These are phyloP conservation scores for Saraca asoca DNA, from an alignment of 331 rosid species.

Conservation along the genomic window DNA sequence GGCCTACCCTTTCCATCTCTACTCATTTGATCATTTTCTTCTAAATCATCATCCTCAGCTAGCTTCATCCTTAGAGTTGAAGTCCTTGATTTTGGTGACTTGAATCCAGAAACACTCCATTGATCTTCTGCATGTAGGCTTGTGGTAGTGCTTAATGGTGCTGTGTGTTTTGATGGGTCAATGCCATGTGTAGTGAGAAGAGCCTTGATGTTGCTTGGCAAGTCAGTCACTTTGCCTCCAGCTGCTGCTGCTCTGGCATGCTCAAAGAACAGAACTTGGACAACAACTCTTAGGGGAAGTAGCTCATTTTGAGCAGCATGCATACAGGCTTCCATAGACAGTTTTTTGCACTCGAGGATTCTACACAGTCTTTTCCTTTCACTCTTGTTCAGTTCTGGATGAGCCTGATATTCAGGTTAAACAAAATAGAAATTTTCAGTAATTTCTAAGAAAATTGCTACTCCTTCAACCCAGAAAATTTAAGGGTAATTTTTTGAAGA, in stretches of 20 bases:
- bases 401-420: constrained; percentile 64
- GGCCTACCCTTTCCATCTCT: constrained; percentile 55
- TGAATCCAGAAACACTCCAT: constrained; percentile 83
- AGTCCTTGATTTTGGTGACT: constrained; percentile 75
- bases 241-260: constrained; percentile 83
- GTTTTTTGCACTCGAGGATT: constrained; percentile 88
- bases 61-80: constrained; percentile 90
- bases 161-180: constrained; percentile 73
- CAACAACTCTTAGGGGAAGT: constrained; percentile 87
- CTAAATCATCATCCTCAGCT: constrained; percentile 76
- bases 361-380: constrained; percentile 92
- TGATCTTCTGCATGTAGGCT: constrained; percentile 71
- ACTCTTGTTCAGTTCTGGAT: constrained; percentile 83
- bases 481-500: not conserved
- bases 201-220: constrained; percentile 77
- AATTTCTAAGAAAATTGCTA: not conserved
- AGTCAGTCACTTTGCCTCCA: constrained; percentile 75
- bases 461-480: constrained; percentile 6
- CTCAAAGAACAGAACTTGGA: constrained; percentile 98
- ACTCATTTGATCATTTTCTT: constrained; percentile 44
- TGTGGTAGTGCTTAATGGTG: constrained; percentile 65
- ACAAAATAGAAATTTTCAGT: constrained; percentile 22
- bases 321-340: constrained; percentile 94
- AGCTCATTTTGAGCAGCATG: constrained; percentile 98
- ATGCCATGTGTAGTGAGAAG: constrained; percentile 73